Base-by-base conservation (phyloP, 257 asterid genomes). In the Marsdenia floribunda region DNA sequence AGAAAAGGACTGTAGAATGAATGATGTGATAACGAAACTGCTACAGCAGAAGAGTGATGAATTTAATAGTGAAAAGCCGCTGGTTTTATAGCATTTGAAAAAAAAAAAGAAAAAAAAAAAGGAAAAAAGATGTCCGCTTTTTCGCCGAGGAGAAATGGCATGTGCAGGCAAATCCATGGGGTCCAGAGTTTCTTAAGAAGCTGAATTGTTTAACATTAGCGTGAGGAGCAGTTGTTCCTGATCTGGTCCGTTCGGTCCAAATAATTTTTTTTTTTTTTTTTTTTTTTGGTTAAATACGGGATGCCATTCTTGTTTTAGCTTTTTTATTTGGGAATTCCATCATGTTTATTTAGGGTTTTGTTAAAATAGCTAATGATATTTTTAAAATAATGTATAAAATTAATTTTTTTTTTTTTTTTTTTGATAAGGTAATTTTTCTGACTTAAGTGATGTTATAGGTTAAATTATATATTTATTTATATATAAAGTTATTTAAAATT, bases 131-230 rank as follows among this genome's bases (percentile, higher is more conserved):
- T 9, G 38, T 2, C 67, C 2, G 37, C 35, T 2, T 77, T 59
- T 71, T 29, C 49, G 35, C 24, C 8, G 49, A 15, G 46, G 54
- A 61, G 67, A 64, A 61, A 71, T 35, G 72, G 61, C 67, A 71
- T 70, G 76, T 60, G 80, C 71, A 58, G 72, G 72, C 49, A 44
- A 57, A 59, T 46, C 71, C 71, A 35, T 46, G 53, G 80, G 80
- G 76, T 57, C 74, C 79, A 44, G 40, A 61, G 35, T 22, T 44
- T 7, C 38, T 42, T 35, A 22, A 22, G 67, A 59, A 5, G 53
- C 26, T 26, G 69, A 70, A 58, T 44, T 37, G 7, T 57, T 53
- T 38, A 11, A 11, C 46, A 18, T 19, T 16, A 24, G 75, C 59
- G 21, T n/a, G 40, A 46, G 59, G 55, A 24, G 44, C 60, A 70